Evolutionary conservation across 495 filamentous ascomycete genomes (phyloP).

Genomic region (Xylaria venustula): DNA sequence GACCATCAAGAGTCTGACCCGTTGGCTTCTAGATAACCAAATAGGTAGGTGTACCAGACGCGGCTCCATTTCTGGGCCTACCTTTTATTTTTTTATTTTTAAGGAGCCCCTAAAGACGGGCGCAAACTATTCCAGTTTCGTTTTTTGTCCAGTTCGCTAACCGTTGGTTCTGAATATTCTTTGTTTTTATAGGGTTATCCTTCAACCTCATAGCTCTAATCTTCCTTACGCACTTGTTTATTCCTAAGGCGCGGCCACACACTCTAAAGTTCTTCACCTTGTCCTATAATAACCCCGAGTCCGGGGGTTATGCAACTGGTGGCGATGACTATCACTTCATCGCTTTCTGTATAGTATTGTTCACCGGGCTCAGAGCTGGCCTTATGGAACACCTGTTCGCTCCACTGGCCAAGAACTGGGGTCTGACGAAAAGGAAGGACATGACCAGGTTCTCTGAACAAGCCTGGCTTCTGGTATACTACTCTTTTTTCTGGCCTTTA

Average conservation of each 20-base stretch:
- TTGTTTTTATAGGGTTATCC: constrained; percentile 59
- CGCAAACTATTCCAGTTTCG: too few relatives aligned
- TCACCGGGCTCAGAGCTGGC: constrained; percentile 82
- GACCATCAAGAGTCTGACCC: constrained; percentile 36
- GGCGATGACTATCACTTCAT: constrained; percentile 79
- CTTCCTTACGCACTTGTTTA: constrained; percentile 70
- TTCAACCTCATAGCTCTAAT: constrained; percentile 76
- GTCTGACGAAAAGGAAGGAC: constrained; percentile 70
- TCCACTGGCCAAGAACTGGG: constrained; percentile 66
- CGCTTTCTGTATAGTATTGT: constrained; percentile 72
- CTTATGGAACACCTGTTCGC: constrained; percentile 82
- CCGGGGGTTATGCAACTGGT: constrained; percentile 70
- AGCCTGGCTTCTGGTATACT: constrained; percentile 84
- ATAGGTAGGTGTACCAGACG: constrained; percentile 34
- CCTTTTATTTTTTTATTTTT: not conserved
- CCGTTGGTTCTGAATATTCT: not conserved
- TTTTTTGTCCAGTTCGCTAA: not conserved
- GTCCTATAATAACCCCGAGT: constrained; percentile 70
- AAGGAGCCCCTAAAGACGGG: too few relatives aligned
- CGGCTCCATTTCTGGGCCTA: not conserved
- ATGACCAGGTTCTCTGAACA: constrained; percentile 86
- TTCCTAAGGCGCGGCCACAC: constrained; percentile 73
- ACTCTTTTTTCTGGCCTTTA: constrained; percentile 71
- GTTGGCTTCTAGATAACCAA: constrained; percentile 55
- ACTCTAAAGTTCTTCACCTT: constrained; percentile 84